Base-by-base conservation (phyloP, 257 asterid species). In the Nicotiana obtusifolia region DNA sequence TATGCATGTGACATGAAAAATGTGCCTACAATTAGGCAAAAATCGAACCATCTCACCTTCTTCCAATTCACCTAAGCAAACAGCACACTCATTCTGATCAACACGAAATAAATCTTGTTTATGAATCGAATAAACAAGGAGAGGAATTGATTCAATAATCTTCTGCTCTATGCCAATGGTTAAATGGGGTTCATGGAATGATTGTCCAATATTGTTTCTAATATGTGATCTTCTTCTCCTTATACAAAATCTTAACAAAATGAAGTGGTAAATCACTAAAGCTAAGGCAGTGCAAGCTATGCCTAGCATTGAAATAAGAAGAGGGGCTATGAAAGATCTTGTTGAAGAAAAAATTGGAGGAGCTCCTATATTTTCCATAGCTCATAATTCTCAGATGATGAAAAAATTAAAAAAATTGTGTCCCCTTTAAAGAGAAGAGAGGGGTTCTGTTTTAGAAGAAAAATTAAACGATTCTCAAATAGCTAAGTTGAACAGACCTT, bases 1-100 rank as follows among this genome's bases (percentile, higher is more conserved):
- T 33, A 93, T 89, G 85, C 96, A 93, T 15, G 84, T 64, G 14
- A 89, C 89, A 76, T 93, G 95, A 69, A 93, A 93, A 16, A 89
- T 90, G 78, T 93, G 97, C 16, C 80, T 89, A 78, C 97, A 93
- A 14, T 64, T 81, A 28, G 97, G 95, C 24, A 93, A 71, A 78
- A 87, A 77, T 2, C 95, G 92, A n/a, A 90, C 91, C 68, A 53
- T n/a, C 35, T 93, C 94, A 10, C 87, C 87, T 28, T 83, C 91
- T 60, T 86, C 88, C 81, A 93, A 33, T 35, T 90, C 93, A 28
- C 94, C 92, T 66, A 93, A 77, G 64, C 97, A 91, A 79, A 93
- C 92, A 4, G 68, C 91, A 76, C 97, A 93, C 82, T 90, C 97
- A 5, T 64, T 88, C 35, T 84, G 89, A 82, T 83, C 89, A 7